Conservation (phyloP, 495 filamentous ascomycete species). For the Aspergillus incahuasiensis region DNA sequence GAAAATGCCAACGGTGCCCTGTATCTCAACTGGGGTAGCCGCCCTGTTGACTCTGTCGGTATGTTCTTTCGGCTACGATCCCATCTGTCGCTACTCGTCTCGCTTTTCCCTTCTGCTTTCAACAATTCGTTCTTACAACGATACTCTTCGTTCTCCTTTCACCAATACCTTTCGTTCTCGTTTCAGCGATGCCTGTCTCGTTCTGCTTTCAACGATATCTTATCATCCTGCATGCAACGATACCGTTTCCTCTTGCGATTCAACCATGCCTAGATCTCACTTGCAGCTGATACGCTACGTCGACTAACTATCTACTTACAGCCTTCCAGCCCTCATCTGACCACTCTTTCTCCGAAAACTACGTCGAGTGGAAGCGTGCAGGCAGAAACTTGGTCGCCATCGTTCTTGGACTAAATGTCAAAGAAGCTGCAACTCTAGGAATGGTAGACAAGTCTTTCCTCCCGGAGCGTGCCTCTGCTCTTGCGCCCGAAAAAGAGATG, state of each 20-base stretch:
- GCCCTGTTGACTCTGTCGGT: conserved; percentile 41
- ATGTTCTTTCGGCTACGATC: conserved; percentile 20
- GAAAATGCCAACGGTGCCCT: conserved; percentile 43
- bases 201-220: no score
- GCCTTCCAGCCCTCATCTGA: conserved; percentile 42
- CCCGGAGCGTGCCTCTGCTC: conserved; percentile 13
- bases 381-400: conserved; percentile 45
- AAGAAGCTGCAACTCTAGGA: conserved; percentile 41
- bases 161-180: no score
- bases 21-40: conserved; percentile 51
- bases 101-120: neutral
- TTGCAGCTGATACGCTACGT: neutral
- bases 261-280: neutral
- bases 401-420: conserved; percentile 48
- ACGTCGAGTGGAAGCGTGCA: conserved; percentile 49
- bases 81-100: conserved; percentile 6
- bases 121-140: neutral
- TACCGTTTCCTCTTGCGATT: neutral
- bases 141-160: no score
- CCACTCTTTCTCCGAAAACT: conserved; percentile 46
- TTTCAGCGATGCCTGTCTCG: neutral
- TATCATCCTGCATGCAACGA: no score
- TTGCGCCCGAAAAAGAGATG: conserved; percentile 7
- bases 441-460: conserved; percentile 40
- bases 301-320: conserved; percentile 22